phyloP scores from a whole-genome alignment of 225 moss, liverwort and hornwort species.

The Climacium dendroides region DNA sequence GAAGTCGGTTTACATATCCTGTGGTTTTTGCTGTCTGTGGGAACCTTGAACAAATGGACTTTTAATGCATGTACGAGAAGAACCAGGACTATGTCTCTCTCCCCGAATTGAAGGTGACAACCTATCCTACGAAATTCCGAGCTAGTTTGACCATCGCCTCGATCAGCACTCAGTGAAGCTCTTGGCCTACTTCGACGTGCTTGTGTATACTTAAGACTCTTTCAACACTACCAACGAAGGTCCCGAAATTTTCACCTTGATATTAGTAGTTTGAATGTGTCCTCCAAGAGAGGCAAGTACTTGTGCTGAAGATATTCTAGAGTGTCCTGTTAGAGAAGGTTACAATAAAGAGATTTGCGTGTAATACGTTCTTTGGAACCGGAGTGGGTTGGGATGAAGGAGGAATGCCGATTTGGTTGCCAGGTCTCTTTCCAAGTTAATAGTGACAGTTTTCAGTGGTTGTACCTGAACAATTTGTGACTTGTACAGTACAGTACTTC shows the following conservation, averaged over 20 bases:
- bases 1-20: neutral
- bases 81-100: neutral
- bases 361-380: neutral
- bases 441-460: neutral
- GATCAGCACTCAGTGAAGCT: neutral
- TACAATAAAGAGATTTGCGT: neutral
- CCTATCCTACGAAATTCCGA: too few relatives aligned
- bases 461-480: neutral
- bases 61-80: neutral
- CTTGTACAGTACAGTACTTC: neutral
- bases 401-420: too few relatives aligned
- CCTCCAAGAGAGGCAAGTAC: neutral
- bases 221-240: neutral
- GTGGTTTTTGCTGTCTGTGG: neutral
- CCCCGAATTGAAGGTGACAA: neutral
- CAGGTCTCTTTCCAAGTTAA: neutral
- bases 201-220: neutral
- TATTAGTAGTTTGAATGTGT: neutral
- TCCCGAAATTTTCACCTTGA: neutral
- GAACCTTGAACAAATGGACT: neutral
- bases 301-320: neutral
- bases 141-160: neutral
- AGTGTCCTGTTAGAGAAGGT: neutral
- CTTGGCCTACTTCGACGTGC: neutral
- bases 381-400: neutral